Base-by-base conservation (phyloP, 768 basidiomycete genomes). In the Cyclocybe cylindracea region DNA sequence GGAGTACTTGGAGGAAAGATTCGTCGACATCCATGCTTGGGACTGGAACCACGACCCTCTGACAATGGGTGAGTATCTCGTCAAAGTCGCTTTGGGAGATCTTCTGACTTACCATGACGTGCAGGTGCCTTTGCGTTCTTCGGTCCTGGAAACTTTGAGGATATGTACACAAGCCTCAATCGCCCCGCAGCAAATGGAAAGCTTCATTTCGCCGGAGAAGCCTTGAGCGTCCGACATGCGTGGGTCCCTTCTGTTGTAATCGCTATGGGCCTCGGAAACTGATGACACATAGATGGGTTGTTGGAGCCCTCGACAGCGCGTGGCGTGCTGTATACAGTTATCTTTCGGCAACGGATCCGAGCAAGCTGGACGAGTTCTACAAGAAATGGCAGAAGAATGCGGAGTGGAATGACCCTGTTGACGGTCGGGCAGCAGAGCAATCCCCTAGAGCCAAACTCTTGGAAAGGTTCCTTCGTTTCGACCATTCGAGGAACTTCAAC, bases 81-180 rank as follows among this genome's bases (percentile, higher is more conserved):
- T 45, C 13, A 18, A 16, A 39, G 31, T 35, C 33, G 37, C 41
- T 41, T 39, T 40, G 44, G 38, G 48, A 57, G 47, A 44, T 44
- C 46, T 49, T 48, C 39, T 51, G 39, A 10, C 33, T 35, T 10
- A 16, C 41, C n/a, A 46, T 39, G 9, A 14, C 42, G 5, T 24
- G 24, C 42, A 73, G 76, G 76, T 39, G 72, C 71, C 4, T 75
- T 64, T 49, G 77, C 74, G 0, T 60, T 59, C 55, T 78, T 78
- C 40, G 68, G 66, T 0, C 75, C 78, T 6, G 74, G 74, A 6
- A 52, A 73, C 16, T 77, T 74, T 46, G 51, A 55, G 8, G 52
- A 65, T 5, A 35, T 73, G 35, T 76, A 72, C 51, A 45, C 53
- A 2, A 53, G 61, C 5, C 60, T 76, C 16, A 71, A 53, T 13